phyloP scores from a whole-genome alignment of 257 asterid genomes.

The Rhazya stricta region DNA sequence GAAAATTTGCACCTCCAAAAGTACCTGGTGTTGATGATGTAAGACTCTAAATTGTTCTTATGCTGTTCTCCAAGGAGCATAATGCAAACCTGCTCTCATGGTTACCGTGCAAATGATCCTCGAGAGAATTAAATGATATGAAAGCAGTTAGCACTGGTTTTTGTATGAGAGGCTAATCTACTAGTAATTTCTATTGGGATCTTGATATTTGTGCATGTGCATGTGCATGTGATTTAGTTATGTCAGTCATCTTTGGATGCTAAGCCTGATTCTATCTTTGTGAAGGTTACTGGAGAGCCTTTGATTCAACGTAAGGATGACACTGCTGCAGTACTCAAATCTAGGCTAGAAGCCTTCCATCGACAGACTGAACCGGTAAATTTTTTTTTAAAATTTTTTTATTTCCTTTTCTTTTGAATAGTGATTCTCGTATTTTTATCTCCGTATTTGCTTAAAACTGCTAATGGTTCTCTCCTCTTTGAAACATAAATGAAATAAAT shows the following conservation, averaged over 20 bases:
- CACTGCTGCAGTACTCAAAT: conserved; percentile 84
- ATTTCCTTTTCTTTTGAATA: neutral
- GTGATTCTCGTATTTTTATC: neutral
- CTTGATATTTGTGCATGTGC: neutral
- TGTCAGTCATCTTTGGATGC: neutral
- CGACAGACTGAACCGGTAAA: conserved; percentile 90
- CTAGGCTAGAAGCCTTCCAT: conserved; percentile 92
- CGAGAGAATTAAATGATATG: neutral
- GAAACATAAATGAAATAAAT: neutral
- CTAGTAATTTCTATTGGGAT: neutral
- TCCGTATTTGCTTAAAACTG: neutral
- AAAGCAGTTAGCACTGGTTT: neutral
- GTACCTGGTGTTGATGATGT: conserved; percentile 79
- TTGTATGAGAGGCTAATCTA: neutral
- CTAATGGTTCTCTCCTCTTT: neutral
- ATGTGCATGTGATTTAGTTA: neutral
- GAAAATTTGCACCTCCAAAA: conserved; percentile 84
- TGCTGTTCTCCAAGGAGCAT: neutral
- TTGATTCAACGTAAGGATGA: conserved; percentile 92
- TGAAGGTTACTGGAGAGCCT: conserved; percentile 67
- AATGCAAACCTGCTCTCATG: neutral
- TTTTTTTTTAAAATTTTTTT: too few relatives aligned
- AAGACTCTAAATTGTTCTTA: conserved; percentile 11
- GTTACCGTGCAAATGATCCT: neutral
- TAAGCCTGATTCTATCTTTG: neutral